Evolutionary conservation across 345 rosid genomes (phyloP).

Genomic region (Rubroshorea leprosula): DNA sequence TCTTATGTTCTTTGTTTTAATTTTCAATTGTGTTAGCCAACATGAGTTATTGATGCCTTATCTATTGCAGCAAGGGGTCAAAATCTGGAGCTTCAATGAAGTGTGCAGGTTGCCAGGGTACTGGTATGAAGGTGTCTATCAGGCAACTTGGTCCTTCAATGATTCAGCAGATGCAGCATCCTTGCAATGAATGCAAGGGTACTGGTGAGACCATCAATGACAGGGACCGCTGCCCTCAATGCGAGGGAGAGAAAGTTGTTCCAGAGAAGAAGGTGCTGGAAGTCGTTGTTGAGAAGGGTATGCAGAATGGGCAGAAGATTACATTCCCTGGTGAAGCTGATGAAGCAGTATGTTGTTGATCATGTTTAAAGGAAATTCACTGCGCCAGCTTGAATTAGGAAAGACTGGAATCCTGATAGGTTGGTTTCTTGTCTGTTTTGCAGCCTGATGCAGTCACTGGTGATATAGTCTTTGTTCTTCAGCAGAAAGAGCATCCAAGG

Average conservation of each 20-base stretch:
- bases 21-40: not conserved
- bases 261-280: constrained; percentile 84
- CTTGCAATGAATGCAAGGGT: constrained; percentile 89
- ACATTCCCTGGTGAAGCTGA: constrained; percentile 92
- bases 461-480: constrained; percentile 75
- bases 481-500: constrained; percentile 82
- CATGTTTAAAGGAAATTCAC: no score
- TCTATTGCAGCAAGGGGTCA: constrained; percentile 74
- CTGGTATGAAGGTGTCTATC: constrained; percentile 84
- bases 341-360: constrained; percentile 55
- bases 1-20: not conserved
- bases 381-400: not conserved
- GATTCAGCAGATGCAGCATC: constrained; percentile 95
- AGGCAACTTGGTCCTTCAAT: constrained; percentile 88
- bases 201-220: constrained; percentile 84
- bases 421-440: constrained; percentile 13
- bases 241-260: constrained; percentile 84
- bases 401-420: not conserved
- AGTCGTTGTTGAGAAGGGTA: constrained; percentile 83
- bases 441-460: constrained; percentile 93
- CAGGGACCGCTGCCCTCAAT: constrained; percentile 68
- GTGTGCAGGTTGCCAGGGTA: constrained; percentile 76
- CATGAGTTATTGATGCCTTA: not conserved
- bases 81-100: constrained; percentile 77
- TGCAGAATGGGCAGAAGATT: constrained; percentile 81